Percentiles rank a stretch among this genome's conserved stretches.
Conservation (phyloP, 2,329 filamentous ascomycete genomes). For the Grosmannia penicillata region DNA sequence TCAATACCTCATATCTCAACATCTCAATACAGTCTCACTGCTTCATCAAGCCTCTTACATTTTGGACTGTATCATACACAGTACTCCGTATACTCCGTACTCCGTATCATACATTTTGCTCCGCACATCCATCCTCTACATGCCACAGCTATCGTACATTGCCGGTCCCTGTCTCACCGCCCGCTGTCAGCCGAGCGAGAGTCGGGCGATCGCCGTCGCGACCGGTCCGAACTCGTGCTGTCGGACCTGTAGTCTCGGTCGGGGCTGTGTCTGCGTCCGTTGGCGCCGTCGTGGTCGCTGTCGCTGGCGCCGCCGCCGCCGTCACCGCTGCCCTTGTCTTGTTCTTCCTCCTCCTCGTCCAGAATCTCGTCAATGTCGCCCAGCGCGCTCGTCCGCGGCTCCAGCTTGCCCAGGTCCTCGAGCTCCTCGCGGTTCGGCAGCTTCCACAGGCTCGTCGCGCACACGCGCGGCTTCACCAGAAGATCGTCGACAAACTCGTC, state of each 20-base stretch:
- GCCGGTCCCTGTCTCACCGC: not conserved
- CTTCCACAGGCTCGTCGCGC: slow-evolving; percentile 85
- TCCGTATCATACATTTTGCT: no score
- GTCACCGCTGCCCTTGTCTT: slow-evolving; percentile 8
- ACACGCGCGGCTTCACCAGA: slow-evolving; percentile 75
- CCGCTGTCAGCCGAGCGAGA: not conserved
- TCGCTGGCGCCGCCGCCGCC: not conserved
- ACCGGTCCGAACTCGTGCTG: no score
- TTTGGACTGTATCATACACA: no score
- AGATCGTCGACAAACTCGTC: slow-evolving; percentile 93
- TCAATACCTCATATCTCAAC: no score
- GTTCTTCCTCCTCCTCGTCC: slow-evolving; percentile 40
- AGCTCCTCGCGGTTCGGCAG: slow-evolving; percentile 67
- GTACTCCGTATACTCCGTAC: no score
- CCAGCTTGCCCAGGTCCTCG: slow-evolving; percentile 79
- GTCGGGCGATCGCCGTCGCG: not conserved
- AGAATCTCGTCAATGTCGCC: slow-evolving; percentile 63
- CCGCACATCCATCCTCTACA: no score
- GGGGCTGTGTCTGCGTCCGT: not conserved
- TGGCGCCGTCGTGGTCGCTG: not conserved
- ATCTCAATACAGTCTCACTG: no score
- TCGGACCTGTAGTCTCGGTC: not conserved
- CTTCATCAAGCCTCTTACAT: no score
- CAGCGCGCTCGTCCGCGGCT: slow-evolving; percentile 71
- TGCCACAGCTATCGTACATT: no score